A percentile compares a stretch with the other conserved stretches of the same genome.
These are phyloP conservation scores for Ophiostoma quercus DNA, from an alignment of 2,329 filamentous ascomycete species.

Conservation along the genomic window DNA sequence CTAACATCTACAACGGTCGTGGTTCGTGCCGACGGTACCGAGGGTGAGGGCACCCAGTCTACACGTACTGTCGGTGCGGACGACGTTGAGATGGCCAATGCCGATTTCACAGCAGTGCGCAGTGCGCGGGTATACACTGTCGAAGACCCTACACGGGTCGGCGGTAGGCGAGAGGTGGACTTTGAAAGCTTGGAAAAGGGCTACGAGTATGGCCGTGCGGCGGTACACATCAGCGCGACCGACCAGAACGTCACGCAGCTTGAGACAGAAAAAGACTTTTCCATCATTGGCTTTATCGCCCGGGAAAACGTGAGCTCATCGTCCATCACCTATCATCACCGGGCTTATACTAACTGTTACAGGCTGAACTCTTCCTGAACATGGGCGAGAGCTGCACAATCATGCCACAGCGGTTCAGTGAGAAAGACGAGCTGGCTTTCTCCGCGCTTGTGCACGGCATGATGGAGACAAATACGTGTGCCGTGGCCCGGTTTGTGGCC, in stretches of 20 bases:
- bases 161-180: conserved; percentile 75
- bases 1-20: conserved; percentile 75
- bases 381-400: conserved; percentile 78
- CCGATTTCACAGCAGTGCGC: conserved; percentile 62
- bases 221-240: conserved; percentile 79
- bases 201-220: conserved; percentile 87
- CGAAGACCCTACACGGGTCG: conserved; percentile 65
- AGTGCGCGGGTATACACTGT: conserved; percentile 76
- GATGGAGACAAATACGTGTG: conserved; percentile 77
- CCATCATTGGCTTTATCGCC: conserved; percentile 81
- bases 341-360: neutral
- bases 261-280: conserved; percentile 67
- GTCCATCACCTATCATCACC: neutral
- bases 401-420: conserved; percentile 69
- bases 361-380: conserved; percentile 80
- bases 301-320: conserved; percentile 54
- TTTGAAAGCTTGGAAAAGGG: conserved; percentile 84
- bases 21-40: conserved; percentile 46
- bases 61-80: conserved; percentile 48
- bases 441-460: conserved; percentile 88
- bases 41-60: conserved; percentile 45
- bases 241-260: conserved; percentile 87
- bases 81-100: conserved; percentile 42
- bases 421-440: conserved; percentile 76
- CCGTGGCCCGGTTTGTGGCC: conserved; percentile 74